Conservation (phyloP, 78 protist genomes). For the Dictyostelium firmibasis region DNA sequence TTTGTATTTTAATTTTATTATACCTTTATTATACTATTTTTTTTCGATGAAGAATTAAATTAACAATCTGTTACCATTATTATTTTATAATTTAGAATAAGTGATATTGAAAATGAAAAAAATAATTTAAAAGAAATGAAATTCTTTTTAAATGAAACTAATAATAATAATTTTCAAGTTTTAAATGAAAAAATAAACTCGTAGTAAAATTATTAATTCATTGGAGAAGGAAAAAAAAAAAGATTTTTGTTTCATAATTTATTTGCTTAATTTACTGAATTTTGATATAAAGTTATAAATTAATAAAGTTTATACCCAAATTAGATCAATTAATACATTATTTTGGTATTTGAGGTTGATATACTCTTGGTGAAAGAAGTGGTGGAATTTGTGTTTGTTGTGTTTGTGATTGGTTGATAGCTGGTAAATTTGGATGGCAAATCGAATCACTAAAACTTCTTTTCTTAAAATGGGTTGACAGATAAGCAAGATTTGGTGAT, state of each 20-base stretch:
- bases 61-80: background rate
- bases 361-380: background rate
- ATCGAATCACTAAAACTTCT: conserved; percentile 24
- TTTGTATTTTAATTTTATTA: background rate
- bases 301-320: background rate
- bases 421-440: background rate
- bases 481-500: conserved; percentile 13
- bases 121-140: background rate
- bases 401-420: background rate
- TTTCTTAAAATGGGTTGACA: background rate
- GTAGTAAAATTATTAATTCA: background rate
- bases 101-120: background rate
- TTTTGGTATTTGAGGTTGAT: background rate
- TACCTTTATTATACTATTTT: background rate
- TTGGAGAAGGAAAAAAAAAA: background rate
- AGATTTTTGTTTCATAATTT: no score
- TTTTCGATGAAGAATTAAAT: no score
- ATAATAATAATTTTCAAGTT: background rate
- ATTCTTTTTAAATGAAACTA: conserved; percentile 8
- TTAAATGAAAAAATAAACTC: background rate
- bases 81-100: background rate
- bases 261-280: background rate
- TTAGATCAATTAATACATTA: no score
- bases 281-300: background rate
- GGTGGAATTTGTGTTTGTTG: background rate